phyloP scores from a whole-genome alignment of 768 basidiomycete species.

The Naganishia onofrii region DNA sequence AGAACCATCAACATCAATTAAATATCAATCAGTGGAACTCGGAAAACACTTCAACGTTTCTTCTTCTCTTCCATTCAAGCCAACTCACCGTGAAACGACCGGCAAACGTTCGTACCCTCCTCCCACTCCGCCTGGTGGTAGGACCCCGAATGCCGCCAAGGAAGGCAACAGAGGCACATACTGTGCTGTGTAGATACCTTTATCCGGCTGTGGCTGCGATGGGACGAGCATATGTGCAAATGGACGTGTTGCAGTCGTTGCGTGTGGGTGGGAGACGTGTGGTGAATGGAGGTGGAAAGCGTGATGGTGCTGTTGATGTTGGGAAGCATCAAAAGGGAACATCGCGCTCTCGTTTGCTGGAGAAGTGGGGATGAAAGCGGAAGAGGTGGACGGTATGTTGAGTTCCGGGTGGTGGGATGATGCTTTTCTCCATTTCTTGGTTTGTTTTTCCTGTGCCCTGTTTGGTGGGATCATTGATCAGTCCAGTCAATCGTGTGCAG shows the following conservation, averaged over 20 bases:
- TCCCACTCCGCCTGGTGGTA: neutral
- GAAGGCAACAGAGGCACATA: slow-evolving; percentile 7
- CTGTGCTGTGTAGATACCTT: neutral
- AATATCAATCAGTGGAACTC: no score
- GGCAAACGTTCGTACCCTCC: neutral
- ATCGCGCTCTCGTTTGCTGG: no score
- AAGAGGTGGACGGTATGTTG: neutral
- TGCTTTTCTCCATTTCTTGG: slow-evolving; percentile 20
- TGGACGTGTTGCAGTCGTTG: neutral
- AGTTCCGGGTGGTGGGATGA: slow-evolving; percentile 17
- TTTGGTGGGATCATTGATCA: neutral
- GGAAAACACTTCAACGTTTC: no score
- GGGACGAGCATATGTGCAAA: neutral
- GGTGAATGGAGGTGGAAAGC: slow-evolving; percentile 16
- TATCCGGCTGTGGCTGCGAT: neutral
- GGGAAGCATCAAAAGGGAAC: neutral
- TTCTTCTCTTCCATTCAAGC: neutral
- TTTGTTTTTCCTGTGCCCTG: slow-evolving; percentile 17
- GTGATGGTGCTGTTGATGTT: neutral
- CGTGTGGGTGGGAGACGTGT: neutral
- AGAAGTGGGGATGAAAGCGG: no score
- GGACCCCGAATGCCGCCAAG: neutral
- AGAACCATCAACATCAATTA: no score
- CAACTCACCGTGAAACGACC: slow-evolving; percentile 1
- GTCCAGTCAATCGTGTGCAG: no score